These are phyloP conservation scores for Diplodia mutila DNA, from an alignment of 2,329 filamentous ascomycete species.

Conservation along the genomic window DNA sequence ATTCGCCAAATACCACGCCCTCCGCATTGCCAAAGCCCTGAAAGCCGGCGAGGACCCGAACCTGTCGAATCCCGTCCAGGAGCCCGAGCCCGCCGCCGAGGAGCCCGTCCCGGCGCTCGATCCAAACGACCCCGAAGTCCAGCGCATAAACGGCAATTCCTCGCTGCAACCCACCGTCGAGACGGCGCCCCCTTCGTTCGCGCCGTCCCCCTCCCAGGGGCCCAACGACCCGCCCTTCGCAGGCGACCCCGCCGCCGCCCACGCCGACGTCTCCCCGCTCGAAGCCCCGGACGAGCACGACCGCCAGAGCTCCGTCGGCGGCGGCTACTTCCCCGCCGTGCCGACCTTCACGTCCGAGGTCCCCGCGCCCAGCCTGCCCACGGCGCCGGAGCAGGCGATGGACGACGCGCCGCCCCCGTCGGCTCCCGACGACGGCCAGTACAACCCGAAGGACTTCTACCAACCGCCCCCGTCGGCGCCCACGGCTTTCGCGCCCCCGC, in stretches of 20 bases:
- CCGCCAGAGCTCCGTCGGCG: constrained; percentile 50
- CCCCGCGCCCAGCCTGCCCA: constrained; percentile 41
- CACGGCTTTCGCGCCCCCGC: not conserved
- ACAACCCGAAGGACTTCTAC: constrained; percentile 39
- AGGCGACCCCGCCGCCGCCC: constrained; percentile 40
- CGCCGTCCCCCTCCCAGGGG: constrained; percentile 47
- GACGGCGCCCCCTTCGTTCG: constrained; percentile 60
- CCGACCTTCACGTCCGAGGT: constrained; percentile 50
- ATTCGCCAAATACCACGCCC: constrained; percentile 93
- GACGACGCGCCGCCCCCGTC: constrained; percentile 32
- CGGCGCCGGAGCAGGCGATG: constrained; percentile 36
- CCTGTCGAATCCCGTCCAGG: constrained; percentile 71
- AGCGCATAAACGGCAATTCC: constrained; percentile 50
- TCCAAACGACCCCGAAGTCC: constrained; percentile 67
- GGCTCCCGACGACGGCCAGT: constrained; percentile 17
- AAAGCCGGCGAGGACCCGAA: constrained; percentile 93
- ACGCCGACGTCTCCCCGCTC: constrained; percentile 57
- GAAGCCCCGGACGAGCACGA: constrained; percentile 37
- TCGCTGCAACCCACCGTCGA: constrained; percentile 60
- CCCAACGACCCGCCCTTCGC: constrained; percentile 45
- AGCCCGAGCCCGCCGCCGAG: constrained; percentile 58
- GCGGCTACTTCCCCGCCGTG: constrained; percentile 62
- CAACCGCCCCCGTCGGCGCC: constrained; percentile 30
- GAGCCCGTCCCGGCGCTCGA: constrained; percentile 56
- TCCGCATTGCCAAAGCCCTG: constrained; percentile 87